Evolutionary conservation across 192 early-diverging fungal genomes (phyloP), one percentile per base, ranked within the genome.

Genomic region (Coemansia sp.): DNA sequence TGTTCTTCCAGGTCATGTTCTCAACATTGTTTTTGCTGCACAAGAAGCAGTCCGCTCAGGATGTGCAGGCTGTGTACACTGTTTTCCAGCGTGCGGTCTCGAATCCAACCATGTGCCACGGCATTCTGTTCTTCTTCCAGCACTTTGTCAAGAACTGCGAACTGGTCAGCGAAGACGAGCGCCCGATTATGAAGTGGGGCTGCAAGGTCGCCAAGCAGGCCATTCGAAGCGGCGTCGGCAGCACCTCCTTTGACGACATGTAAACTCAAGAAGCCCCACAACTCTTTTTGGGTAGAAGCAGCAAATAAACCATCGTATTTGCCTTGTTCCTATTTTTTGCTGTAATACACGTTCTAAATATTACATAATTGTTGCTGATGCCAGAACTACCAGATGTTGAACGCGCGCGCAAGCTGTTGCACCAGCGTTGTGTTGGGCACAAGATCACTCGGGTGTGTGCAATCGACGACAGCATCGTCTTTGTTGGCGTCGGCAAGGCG

Each of bases 111-210:
- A 73, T 96, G 69, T 83, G 89, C 22, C 91, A 94, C 53, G 94
- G 94, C 5, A 84, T 93, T 55, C 73, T 88, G 49, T 93, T 94
- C 59, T 96, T 94, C 83, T 78, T 94, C 70, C 81, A 90, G 48
- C 87, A 90, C 51, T 91, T 88, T 73, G 86, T 92, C 43, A 85
- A 74, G 67, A 78, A 72, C 32, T 86, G 85, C 67, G 84, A 83
- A 58, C 82, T 86, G 60, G 80, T 87, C 57, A 63, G 56, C 54
- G 86, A 89, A 22, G 82, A 82, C n/a, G 90, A 94, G 59, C 76
- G 72, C 67, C 83, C 89, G 10, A 75, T 81, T 14, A 60, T 94
- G 22, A 75, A 80, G 47, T 89, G 85, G 85, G 87, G 86, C 6
- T 89, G 87, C 74, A 85, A 73, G 55, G 69, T 88, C 19, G 83